A percentile compares a stretch with the other conserved stretches of the same genome.
These are phyloP conservation scores for Diaporthe australafricana DNA, from an alignment of 2,329 filamentous ascomycete species.

Conservation along the genomic window DNA sequence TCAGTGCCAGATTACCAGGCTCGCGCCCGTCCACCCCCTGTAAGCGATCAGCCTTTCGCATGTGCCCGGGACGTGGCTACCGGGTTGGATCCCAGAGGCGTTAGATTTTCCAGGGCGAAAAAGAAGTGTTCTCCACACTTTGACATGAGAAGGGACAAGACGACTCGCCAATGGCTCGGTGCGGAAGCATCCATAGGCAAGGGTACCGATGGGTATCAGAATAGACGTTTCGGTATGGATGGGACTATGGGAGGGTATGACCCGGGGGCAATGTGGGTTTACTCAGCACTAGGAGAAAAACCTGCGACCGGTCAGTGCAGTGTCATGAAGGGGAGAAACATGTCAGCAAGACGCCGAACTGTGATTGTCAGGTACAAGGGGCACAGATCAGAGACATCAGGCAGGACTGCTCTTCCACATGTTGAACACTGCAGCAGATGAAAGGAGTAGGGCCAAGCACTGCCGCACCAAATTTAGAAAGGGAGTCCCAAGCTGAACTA, in stretches of 20 bases:
- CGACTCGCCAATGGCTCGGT: slow-evolving; percentile 16
- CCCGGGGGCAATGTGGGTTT: background rate
- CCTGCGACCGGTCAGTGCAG: background rate
- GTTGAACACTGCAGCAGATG: background rate
- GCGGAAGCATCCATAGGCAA: background rate
- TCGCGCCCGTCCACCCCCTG: slow-evolving; percentile 4
- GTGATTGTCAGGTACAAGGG: slow-evolving; percentile 19
- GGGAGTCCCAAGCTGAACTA: background rate
- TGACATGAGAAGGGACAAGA: background rate
- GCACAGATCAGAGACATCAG: slow-evolving; percentile 15
- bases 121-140: background rate
- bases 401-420: background rate
- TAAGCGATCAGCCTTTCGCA: slow-evolving; percentile 1
- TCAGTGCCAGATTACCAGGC: background rate
- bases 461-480: slow-evolving; percentile 28
- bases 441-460: slow-evolving; percentile 10
- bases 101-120: background rate
- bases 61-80: background rate
- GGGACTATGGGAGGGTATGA: background rate
- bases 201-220: background rate
- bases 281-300: slow-evolving; percentile 22
- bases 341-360: slow-evolving; percentile 1
- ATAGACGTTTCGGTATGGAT: background rate
- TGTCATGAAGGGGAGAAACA: background rate
- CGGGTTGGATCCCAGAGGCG: background rate